Evolutionary conservation across 2,329 filamentous ascomycete genomes (phyloP), one percentile per base, ranked within the genome.

Genomic region (Capronia coronata): DNA sequence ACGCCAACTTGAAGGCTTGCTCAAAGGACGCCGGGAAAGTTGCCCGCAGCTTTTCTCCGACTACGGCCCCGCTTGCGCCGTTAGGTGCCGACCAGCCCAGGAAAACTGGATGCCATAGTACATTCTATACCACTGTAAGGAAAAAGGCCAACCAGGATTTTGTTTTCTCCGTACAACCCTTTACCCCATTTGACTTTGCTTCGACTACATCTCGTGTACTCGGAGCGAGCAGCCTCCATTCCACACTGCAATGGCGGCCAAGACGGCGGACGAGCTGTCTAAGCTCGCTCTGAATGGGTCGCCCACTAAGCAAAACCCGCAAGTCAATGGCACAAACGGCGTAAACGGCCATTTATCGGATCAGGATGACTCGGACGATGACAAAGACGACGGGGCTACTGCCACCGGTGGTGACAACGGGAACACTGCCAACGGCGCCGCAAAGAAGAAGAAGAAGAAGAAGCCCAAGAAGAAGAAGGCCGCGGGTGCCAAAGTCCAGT

Each of bases 371-470:
- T 77, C 75, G 18, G 76, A 79, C 43, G 75, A 79, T 49, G 72
- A 73, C 51, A 73, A 74, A 49, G 74, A 75, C 23, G 73, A 74
- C 35, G 74, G 72, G 43, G 67, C 66, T 18, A 63, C 62, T 60
- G 60, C 63, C 22, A 72, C 69, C n/a, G 66, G 61, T n/a, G 67
- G 67, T 63, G 67, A 65, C 67, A 55, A 49, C 63, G 59, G 45
- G 23, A 42, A 40, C 22, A 35, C 39, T 27, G 49, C 53, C 25
- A 62, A 63, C 34, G 65, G 10, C 44, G 66, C 64, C 29, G 69
- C 70, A 45, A 86, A 87, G 70, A 88, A 88, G 72, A 88, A 89
- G 73, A 91, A 90, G 76, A 88, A 87, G 76, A 87, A 83, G 75
- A 84, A 80, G 71, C 79, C 82, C 65, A 82, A 81, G 67, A 84